Evolutionary conservation across 352 stramenopile species (phyloP).

Genomic region (Globisporangium mamillatum): DNA sequence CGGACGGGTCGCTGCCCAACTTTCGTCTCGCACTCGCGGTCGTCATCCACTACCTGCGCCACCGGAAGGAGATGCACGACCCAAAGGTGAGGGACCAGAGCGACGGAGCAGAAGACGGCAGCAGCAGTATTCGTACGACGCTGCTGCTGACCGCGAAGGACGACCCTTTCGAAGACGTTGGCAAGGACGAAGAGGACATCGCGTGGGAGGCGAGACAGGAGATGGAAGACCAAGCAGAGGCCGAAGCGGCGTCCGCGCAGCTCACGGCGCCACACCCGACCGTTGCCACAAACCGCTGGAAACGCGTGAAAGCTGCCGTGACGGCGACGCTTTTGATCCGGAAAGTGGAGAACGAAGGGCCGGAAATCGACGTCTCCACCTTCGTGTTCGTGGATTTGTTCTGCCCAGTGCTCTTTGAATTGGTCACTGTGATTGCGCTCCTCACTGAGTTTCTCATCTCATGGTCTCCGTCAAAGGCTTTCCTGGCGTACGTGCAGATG

Average conservation of each 20-base stretch:
- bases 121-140: background rate
- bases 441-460: conserved; percentile 46
- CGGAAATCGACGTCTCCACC: conserved; percentile 63
- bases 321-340: conserved; percentile 58
- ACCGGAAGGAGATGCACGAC: conserved; percentile 58
- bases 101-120: background rate
- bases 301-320: conserved; percentile 45
- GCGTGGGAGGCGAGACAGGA: conserved; percentile 34
- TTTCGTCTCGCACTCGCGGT: conserved; percentile 74
- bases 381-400: conserved; percentile 77
- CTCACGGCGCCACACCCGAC: conserved; percentile 11
- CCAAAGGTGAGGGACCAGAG: background rate
- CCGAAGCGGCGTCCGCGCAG: conserved; percentile 17
- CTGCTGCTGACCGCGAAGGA: conserved; percentile 47
- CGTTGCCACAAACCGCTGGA: conserved; percentile 45
- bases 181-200: conserved; percentile 59
- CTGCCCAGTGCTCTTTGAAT: conserved; percentile 69
- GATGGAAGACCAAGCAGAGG: conserved; percentile 25
- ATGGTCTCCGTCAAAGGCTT: conserved; percentile 59
- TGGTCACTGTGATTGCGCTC: conserved; percentile 49
- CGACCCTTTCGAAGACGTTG: conserved; percentile 53
- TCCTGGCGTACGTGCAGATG: conserved; percentile 67
- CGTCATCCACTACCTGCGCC: conserved; percentile 76
- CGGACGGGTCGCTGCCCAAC: conserved; percentile 65
- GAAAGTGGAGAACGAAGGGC: conserved; percentile 54